Evolutionary conservation across 228 moss, liverwort and hornwort genomes (phyloP).

Genomic region (Sphagnum fallax): DNA sequence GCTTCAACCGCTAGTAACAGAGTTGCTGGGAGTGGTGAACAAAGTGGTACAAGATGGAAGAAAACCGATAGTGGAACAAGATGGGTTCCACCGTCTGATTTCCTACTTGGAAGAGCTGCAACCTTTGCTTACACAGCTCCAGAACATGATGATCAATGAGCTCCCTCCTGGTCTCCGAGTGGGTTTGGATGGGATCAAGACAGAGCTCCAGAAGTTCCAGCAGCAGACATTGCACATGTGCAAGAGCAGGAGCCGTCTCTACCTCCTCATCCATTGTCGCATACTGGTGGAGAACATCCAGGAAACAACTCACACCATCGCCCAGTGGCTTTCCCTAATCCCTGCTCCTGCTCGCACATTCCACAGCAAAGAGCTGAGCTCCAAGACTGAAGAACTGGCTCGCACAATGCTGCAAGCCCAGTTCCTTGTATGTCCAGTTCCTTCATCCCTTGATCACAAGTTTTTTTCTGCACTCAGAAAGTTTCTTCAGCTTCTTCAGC

Average conservation of each 20-base stretch:
- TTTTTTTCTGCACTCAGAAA: too few species aligned
- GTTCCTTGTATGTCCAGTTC: conserved; percentile 20
- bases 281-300: conserved; percentile 32
- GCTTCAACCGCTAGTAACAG: conserved; percentile 9
- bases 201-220: conserved; percentile 31
- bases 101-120: conserved; percentile 45
- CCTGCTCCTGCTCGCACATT: conserved; percentile 8
- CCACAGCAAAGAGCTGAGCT: conserved; percentile 22
- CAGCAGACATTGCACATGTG: conserved; percentile 23
- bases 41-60: conserved; percentile 36
- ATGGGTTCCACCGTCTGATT: conserved; percentile 39
- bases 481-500: too few species aligned
- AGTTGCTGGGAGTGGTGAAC: conserved; percentile 46
- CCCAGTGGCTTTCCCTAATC: conserved; percentile 21
- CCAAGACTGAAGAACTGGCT: conserved; percentile 36
- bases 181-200: conserved; percentile 26
- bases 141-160: conserved; percentile 20
- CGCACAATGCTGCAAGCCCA: conserved; percentile 49
- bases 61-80: conserved; percentile 37
- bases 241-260: conserved; percentile 36
- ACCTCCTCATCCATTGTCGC: conserved; percentile 42
- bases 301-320: conserved; percentile 35
- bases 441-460: too few species aligned
- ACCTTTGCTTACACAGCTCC: conserved; percentile 26
- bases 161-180: conserved; percentile 40